phyloP scores from a whole-genome alignment of 2,329 filamentous ascomycete genomes.

The Verticillium albo-atrum region DNA sequence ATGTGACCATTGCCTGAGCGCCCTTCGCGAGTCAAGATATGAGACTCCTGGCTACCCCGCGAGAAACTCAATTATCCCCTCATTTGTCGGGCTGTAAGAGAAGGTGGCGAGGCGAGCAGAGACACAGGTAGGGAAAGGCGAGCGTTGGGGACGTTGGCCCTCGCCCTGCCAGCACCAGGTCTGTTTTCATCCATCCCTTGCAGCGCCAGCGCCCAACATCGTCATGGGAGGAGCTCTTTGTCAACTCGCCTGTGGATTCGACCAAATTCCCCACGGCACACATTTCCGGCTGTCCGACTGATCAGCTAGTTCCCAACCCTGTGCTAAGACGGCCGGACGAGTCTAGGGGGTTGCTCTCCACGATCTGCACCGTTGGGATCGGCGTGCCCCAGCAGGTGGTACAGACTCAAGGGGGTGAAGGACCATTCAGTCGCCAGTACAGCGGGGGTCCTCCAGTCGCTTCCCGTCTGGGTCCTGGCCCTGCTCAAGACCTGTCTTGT shows the following conservation, averaged over 20 bases:
- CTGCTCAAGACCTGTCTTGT: no score
- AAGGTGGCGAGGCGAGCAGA: not conserved
- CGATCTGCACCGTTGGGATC: not conserved
- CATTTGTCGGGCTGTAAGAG: conserved; percentile 11
- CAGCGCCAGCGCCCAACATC: not conserved
- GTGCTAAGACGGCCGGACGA: not conserved
- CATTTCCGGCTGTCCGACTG: not conserved
- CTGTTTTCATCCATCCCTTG: not conserved
- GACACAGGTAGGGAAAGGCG: not conserved
- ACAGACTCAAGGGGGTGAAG: not conserved
- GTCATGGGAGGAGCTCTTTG: not conserved
- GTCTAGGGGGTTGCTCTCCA: not conserved
- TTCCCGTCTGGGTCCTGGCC: no score
- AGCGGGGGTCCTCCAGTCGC: no score
- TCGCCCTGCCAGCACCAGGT: not conserved
- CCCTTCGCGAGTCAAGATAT: not conserved
- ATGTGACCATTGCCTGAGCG: not conserved
- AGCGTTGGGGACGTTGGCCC: no score
- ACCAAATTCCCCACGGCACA: not conserved
- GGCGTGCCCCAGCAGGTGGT: not conserved
- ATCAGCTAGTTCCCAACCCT: not conserved
- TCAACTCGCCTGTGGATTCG: not conserved
- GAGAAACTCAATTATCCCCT: conserved; percentile 15
- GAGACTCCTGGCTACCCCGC: conserved; percentile 7
- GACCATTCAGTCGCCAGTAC: not conserved